Evolutionary conservation across 2,329 filamentous ascomycete species (phyloP), one percentile per base, ranked within the genome.

Genomic region (Aureobasidium musti): DNA sequence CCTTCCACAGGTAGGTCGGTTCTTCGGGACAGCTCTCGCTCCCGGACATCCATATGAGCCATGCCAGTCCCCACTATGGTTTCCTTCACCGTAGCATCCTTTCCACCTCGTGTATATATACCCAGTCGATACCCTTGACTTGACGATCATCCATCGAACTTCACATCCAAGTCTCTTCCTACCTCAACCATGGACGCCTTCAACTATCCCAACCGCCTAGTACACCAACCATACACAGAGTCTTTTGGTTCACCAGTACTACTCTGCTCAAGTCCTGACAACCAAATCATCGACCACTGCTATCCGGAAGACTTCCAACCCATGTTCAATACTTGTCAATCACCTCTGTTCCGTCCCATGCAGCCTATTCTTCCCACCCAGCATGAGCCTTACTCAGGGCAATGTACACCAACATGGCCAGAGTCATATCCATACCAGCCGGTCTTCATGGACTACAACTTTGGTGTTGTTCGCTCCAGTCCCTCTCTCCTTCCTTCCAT

Each of bases 401-500:
- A 53, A 23, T 64, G 61, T 28, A 64, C 61, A 45, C 61, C 61
- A 10, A 64, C 61, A 45, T 64, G 61, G 61, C 61, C 61, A 53
- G 61, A 64, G 23, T 53, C 61, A 43, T 54, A 64, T 35, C 61
- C 47, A 13, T 64, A 64, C 26, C 61, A 64, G 21, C 61, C 61
- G 14, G 49, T 54, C 37, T 64, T 64, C 19, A 53, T 54, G 49
- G 61, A 64, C 35, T 64, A 64, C 35, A 41, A 43, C 56, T 53
- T 60, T 17, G 30, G 41, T 23, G 54, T 66, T n/a, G 63, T 60
- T 5, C 63, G 53, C 54, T 67, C 65, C 33, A 59, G 65, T 53
- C 43, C 67, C 7, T 67, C 63, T 35, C 60, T 68, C 17, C 65
- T 63, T 49, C 67, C 67, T 35, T 60, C 67, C 26, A 66, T 67